Evolutionary conservation across 1,284 basidiomycete genomes (phyloP).

Genomic region (Meira nashicola): DNA sequence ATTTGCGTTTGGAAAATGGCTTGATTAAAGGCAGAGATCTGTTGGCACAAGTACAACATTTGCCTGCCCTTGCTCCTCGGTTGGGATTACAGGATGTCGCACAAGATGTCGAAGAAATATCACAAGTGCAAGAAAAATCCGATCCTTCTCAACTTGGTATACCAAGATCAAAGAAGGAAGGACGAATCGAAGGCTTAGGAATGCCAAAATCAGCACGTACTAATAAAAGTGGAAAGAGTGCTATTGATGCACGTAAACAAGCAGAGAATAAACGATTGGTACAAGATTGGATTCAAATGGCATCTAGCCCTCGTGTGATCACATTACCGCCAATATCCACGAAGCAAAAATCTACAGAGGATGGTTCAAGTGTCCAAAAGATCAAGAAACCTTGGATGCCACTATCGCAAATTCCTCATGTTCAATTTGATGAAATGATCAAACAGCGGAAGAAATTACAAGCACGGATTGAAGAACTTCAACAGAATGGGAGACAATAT

Average conservation of each 20-base stretch:
- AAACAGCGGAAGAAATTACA: no score
- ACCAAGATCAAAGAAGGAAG: no score
- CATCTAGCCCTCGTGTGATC: constrained; percentile 2
- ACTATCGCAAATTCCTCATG: background rate
- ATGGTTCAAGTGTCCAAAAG: background rate
- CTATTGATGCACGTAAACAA: background rate
- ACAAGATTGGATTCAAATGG: background rate
- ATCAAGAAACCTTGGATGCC: background rate
- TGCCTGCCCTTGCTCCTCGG: constrained; percentile 55
- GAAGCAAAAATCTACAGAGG: background rate
- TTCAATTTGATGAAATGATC: background rate
- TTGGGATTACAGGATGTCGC: background rate
- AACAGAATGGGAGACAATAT: no score
- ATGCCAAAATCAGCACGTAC: no score
- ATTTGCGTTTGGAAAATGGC: constrained; percentile 83
- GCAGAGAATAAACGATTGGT: background rate
- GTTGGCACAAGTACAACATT: constrained; percentile 69
- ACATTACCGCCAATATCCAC: background rate
- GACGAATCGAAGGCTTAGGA: no score
- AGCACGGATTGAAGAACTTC: no score
- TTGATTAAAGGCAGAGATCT: constrained; percentile 85
- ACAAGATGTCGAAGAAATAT: background rate
- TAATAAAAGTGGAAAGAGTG: background rate
- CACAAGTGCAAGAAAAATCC: no score
- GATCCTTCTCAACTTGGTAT: no score